A percentile compares a stretch with the other conserved stretches of the same genome.
Evolutionary conservation across 163 green algal genomes (phyloP).

Genomic region (Scenedesmus sp.): DNA sequence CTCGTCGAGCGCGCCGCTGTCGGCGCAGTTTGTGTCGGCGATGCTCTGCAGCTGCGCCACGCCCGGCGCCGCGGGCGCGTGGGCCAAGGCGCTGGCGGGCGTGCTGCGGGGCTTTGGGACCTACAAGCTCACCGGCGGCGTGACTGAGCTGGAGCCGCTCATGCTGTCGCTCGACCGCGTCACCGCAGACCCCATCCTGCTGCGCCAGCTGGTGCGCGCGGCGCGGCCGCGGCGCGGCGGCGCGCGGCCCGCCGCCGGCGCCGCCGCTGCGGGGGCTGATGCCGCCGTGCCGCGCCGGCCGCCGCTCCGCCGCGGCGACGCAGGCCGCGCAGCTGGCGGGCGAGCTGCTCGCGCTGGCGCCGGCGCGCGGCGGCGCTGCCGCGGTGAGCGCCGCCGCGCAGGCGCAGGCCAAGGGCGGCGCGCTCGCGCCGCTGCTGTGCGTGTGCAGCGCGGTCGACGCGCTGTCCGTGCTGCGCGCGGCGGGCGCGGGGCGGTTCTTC

Average conservation of each 20-base stretch:
- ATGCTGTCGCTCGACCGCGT: constrained; percentile 25
- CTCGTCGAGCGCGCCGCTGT: background rate
- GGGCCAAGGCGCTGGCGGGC: background rate
- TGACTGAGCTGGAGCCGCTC: constrained; percentile 17
- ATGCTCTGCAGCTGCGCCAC: constrained; percentile 21
- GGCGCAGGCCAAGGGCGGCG: background rate
- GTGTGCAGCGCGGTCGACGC: constrained; percentile 7
- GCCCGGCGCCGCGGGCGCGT: background rate
- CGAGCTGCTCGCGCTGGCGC: constrained; percentile 7
- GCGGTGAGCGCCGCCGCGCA: background rate
- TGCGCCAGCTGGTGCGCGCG: constrained; percentile 22
- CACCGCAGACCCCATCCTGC: background rate
- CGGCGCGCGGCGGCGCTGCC: background rate
- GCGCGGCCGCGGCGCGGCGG: no score
- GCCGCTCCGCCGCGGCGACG: background rate
- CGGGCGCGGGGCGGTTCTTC: background rate
- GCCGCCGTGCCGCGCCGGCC: no score
- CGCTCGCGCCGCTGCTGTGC: constrained; percentile 6
- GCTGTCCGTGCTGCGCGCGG: background rate
- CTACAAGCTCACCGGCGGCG: constrained; percentile 31
- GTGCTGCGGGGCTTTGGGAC: constrained; percentile 6
- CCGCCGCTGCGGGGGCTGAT: no score
- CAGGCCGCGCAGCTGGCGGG: background rate
- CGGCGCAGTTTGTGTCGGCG: constrained; percentile 1
- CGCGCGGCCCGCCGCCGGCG: no score